Conservation (phyloP, 495 filamentous ascomycete species). For the Rhypophila decipiens region DNA sequence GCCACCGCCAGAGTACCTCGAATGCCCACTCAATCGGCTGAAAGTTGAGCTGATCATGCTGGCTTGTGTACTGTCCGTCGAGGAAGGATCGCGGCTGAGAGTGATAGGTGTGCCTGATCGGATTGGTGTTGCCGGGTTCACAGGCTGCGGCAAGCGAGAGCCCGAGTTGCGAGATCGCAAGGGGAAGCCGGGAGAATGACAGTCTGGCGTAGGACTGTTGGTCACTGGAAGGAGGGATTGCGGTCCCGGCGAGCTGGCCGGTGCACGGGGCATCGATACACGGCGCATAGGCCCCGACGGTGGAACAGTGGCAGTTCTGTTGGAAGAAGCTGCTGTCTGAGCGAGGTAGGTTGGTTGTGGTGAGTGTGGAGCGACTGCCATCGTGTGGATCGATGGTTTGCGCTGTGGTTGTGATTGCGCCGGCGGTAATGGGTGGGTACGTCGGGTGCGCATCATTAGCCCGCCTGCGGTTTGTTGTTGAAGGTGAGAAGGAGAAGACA, state of each 20-base stretch:
- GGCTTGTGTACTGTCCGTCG: slow-evolving; percentile 27
- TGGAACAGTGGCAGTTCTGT: neutral
- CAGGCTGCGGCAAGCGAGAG: slow-evolving; percentile 21
- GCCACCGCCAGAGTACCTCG: slow-evolving; percentile 16
- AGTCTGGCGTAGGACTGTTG: slow-evolving; percentile 10
- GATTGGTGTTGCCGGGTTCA: slow-evolving; percentile 25
- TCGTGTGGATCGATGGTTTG: neutral
- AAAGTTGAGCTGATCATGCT: slow-evolving; percentile 29
- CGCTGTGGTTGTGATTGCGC: neutral
- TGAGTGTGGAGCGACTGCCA: too few species aligned
- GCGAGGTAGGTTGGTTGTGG: too few species aligned
- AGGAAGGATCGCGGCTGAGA: slow-evolving; percentile 22
- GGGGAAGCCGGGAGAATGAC: slow-evolving; percentile 13
- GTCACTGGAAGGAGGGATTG: neutral
- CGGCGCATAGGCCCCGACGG: slow-evolving; percentile 2
- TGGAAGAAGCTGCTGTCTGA: neutral
- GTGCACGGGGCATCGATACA: slow-evolving; percentile 8
- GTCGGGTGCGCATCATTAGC: neutral
- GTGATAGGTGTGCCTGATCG: slow-evolving; percentile 22
- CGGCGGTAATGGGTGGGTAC: neutral
- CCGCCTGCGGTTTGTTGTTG: neutral
- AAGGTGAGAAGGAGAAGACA: neutral
- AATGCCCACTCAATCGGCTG: slow-evolving; percentile 14
- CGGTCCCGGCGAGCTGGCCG: slow-evolving; percentile 3
- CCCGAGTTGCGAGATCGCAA: slow-evolving; percentile 23